Percentiles rank a stretch among this genome's conserved stretches.
Evolutionary conservation across 2,329 filamentous ascomycete species (phyloP).

Genomic region (Teratosphaeria pseudoeucalypti): DNA sequence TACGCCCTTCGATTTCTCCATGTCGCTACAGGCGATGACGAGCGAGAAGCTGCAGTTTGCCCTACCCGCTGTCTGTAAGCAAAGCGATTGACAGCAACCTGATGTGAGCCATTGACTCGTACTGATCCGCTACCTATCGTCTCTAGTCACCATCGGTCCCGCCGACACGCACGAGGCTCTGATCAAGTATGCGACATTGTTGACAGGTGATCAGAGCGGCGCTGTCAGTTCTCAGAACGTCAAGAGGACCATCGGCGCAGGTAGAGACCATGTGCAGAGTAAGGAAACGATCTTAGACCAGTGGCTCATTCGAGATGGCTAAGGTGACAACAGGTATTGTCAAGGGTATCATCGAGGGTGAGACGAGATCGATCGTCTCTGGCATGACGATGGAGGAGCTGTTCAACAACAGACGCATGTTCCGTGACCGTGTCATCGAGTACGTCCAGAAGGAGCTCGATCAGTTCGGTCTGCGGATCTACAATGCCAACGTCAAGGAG

Average conservation of each 20-base stretch:
- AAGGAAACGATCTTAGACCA: constrained; percentile 38
- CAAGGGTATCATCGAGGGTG: constrained; percentile 82
- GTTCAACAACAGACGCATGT: constrained; percentile 50
- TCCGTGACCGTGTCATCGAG: constrained; percentile 40
- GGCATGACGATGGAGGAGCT: constrained; percentile 93
- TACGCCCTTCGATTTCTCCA: constrained; percentile 65
- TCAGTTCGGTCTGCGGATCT: constrained; percentile 61
- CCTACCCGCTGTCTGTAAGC: constrained; percentile 47
- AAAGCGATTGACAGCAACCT: too few relatives aligned
- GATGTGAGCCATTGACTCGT: too few relatives aligned
- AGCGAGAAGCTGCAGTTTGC: constrained; percentile 77
- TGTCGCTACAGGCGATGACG: constrained; percentile 80
- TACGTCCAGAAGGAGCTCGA: constrained; percentile 69
- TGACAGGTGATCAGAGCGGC: constrained; percentile 52
- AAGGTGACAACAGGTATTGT: constrained; percentile 62
- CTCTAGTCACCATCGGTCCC: constrained; percentile 74
- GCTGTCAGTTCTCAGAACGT: constrained; percentile 24
- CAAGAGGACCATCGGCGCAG: constrained; percentile 30
- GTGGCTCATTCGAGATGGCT: neutral
- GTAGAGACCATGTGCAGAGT: constrained; percentile 20
- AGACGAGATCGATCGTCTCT: constrained; percentile 71
- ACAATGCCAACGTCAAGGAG: constrained; percentile 74
- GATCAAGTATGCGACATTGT: constrained; percentile 70
- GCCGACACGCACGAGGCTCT: constrained; percentile 60
- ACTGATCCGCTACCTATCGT: too few relatives aligned